A percentile compares a stretch with the other conserved stretches of the same genome.
These are phyloP conservation scores for Pestalotiopsis sp. DNA, from an alignment of 2,329 filamentous ascomycete species.

Conservation along the genomic window DNA sequence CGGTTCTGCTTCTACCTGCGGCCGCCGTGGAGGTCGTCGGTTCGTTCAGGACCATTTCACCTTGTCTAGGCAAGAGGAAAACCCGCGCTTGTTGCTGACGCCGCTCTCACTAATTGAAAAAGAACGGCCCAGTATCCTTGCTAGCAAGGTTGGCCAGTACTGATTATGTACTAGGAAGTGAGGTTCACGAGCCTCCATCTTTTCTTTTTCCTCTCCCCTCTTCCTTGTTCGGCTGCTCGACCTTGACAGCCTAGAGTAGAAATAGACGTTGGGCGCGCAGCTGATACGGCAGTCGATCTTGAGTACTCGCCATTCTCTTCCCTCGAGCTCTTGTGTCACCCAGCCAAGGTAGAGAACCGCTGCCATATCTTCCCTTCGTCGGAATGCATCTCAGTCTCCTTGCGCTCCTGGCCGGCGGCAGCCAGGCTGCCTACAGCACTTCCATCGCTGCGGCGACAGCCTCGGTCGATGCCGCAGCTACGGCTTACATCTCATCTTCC, in stretches of 20 bases:
- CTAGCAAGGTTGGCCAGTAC: background rate
- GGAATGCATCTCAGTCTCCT: slow-evolving; percentile 7
- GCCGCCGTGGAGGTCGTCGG: background rate
- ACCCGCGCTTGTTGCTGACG: background rate
- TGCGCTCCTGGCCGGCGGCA: slow-evolving; percentile 8
- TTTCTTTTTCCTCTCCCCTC: background rate
- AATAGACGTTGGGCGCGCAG: background rate
- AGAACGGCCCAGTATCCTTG: no score
- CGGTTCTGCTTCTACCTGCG: background rate
- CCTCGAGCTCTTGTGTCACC: background rate
- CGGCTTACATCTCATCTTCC: slow-evolving; percentile 35
- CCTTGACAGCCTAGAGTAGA: background rate
- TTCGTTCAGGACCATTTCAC: background rate
- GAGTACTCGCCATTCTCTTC: background rate
- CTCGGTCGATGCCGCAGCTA: slow-evolving; percentile 15
- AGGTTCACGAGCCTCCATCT: background rate
- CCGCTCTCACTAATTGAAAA: background rate
- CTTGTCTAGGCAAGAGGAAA: background rate
- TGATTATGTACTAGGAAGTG: background rate
- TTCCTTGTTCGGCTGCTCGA: background rate
- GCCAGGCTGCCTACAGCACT: slow-evolving; percentile 1
- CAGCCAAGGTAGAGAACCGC: background rate
- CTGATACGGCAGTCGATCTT: background rate
- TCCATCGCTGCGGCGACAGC: slow-evolving; percentile 14
- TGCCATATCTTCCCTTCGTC: background rate